Base-by-base conservation (phyloP, 2,329 filamentous ascomycete genomes). In the Zalaria sp. region DNA sequence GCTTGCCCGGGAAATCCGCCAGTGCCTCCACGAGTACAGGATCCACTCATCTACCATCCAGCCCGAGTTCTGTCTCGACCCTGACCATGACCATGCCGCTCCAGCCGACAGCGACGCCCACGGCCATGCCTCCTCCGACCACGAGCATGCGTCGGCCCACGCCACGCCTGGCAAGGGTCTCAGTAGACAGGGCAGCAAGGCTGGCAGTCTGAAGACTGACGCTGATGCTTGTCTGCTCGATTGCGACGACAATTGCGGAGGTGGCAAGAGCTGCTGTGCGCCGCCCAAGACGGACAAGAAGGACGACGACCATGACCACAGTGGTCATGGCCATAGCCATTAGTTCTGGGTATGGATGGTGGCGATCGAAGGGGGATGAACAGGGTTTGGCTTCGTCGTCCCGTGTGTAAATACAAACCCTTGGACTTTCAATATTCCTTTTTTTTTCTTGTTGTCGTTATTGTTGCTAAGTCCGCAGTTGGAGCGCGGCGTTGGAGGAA, bases 31-130 rank as follows among this genome's bases (percentile, higher is more conserved):
- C 61, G 88, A 78, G 31, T 95, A 93, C 53, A 89, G 91, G 43
- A 96, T 98, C 49, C 91, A 98, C 66, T 93, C 84, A 32, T 89
- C 87, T 31, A 98, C 91, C 8, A 96, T 98, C 52, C 91, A 98
- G 62, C 91, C 91, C 4, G 91, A 98, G 61, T 98, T 68, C 55
- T 65, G 65, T 50, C 57, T 68, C 25, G 59, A 69, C 43, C 55
- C 57, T 4, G 59, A 58, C 11, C 63, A 67, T 47, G 61, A 64
- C 45, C 65, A 69, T 46, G 54, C 59, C 3, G 55, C 53, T 18
- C 52, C 46, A 2, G 50, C 48, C 5, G 52, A 53, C 29, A 53
- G 52, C 26, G 43, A 51, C 5, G 44, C 48, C 11, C 46, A 48
- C 43, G 54, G 52, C 27, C 51, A 46, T 5, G 49, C 47, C n/a